Percentiles rank a stretch among this genome's conserved stretches.
Conservation (phyloP, 345 rosid genomes). For the Arabidopsis arenosa region DNA sequence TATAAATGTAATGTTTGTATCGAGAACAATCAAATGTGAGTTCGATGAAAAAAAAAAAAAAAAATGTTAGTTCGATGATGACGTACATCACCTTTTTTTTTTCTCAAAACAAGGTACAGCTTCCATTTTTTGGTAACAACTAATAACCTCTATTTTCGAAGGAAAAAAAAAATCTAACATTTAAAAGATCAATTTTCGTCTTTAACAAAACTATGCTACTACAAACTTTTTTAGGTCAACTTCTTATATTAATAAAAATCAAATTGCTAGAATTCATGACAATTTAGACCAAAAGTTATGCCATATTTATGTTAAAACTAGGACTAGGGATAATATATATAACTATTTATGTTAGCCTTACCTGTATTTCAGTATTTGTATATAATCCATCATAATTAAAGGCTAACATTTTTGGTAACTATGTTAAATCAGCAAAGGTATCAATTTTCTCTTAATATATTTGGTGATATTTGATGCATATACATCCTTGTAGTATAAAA, state of each 20-base stretch:
- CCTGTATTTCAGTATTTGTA: not conserved
- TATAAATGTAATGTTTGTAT: not conserved
- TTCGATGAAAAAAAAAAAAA: not conserved
- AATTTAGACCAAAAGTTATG: not conserved
- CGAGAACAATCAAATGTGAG: not conserved
- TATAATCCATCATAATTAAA: not conserved
- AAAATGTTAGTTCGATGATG: not conserved
- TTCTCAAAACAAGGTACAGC: too few species aligned
- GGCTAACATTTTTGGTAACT: not conserved
- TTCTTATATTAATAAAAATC: not conserved
- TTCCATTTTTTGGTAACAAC: not conserved
- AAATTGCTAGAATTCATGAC: not conserved
- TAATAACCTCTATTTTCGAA: not conserved
- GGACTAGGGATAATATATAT: not conserved
- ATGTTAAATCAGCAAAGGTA: not conserved
- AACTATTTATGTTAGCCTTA: not conserved
- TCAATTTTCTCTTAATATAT: not conserved
- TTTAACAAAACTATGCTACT: not conserved
- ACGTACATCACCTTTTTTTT: not conserved
- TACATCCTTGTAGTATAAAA: too few species aligned
- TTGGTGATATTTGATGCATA: not conserved
- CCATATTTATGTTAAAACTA: not conserved
- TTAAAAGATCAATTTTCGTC: not conserved
- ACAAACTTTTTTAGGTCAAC: not conserved
- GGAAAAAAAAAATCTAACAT: not conserved